These are phyloP conservation scores for Boletus rubroflammeus DNA, from an alignment of 768 basidiomycete species.

Conservation along the genomic window DNA sequence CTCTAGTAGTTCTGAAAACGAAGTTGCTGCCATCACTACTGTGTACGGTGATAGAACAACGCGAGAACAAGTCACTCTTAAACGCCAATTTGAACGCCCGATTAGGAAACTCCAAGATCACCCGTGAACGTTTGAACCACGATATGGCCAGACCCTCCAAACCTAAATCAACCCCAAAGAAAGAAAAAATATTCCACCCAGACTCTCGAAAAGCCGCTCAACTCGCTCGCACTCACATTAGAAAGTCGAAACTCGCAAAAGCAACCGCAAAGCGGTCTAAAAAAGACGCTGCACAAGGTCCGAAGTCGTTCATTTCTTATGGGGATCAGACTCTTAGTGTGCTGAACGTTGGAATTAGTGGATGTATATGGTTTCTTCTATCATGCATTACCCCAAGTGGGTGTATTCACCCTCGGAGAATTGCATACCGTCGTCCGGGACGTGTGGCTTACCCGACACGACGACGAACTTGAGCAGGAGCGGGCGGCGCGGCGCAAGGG, in stretches of 20 bases:
- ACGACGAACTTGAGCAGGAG: slow-evolving; percentile 62
- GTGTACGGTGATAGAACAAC: background rate
- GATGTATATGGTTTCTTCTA: slow-evolving; percentile 77
- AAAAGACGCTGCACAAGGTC: slow-evolving; percentile 55
- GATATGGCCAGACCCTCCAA: slow-evolving; percentile 4
- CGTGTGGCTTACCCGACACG: slow-evolving; percentile 72
- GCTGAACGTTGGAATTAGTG: slow-evolving; percentile 36
- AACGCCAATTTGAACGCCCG: background rate
- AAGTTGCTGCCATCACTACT: background rate
- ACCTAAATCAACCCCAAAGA: slow-evolving; percentile 40
- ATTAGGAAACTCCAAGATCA: background rate
- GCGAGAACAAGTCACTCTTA: background rate
- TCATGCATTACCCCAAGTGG: slow-evolving; percentile 60
- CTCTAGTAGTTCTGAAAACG: no score
- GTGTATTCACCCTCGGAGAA: slow-evolving; percentile 55
- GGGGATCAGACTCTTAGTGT: no score
- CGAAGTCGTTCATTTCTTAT: background rate
- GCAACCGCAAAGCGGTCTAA: slow-evolving; percentile 52
- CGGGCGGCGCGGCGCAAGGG: slow-evolving; percentile 62
- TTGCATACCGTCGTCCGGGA: slow-evolving; percentile 62
- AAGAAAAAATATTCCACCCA: slow-evolving; percentile 81
- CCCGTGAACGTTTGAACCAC: no score
- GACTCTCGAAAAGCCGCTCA: slow-evolving; percentile 81
- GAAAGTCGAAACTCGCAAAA: slow-evolving; percentile 64
- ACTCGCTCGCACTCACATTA: slow-evolving; percentile 58